Evolutionary conservation across 352 stramenopile genomes (phyloP), one percentile per base, ranked within the genome.

Genomic region (Thalassiosira sp.): DNA sequence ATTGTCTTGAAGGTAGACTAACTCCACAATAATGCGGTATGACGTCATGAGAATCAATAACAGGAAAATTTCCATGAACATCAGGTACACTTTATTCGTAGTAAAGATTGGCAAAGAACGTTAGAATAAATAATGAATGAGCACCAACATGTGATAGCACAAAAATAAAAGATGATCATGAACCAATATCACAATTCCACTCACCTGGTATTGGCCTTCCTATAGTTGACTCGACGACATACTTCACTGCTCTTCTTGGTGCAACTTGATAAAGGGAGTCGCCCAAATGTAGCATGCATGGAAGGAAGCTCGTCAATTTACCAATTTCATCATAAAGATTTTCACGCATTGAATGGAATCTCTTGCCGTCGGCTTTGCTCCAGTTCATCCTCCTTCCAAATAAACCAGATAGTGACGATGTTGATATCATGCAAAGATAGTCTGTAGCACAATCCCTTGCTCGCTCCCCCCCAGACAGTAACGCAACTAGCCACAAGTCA

Each of bases 41-140:
- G 67, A 45, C 3, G 37, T 62, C 28, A 63, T 69, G 18, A 76
- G 40, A 25, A 52, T 45, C 1, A 76, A 48, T 11, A 76, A 15
- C n/a, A 66, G 48, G 6, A 59, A 22, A 25, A 67, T 49, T 22
- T 76, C 67, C 15, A 54, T 62, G 18, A 76, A 69, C 33, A 62
- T 61, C 28, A 62, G 35, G 24, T 76, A 76, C 13, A 76, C 67
- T n/a, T n/a, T n/a, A n/a, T n/a, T n/a, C n/a, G n/a, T n/a, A n/a
- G n/a, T n/a, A n/a, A n/a, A n/a, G n/a, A n/a, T n/a, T n/a, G n/a
- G n/a, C n/a, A n/a, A n/a, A n/a, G n/a, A n/a, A n/a, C n/a, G n/a
- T n/a, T n/a, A n/a, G n/a, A n/a, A n/a, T n/a, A n/a, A n/a, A n/a
- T n/a, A n/a, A n/a, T n/a, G n/a, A n/a, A n/a, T n/a, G n/a, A n/a